phyloP scores from a whole-genome alignment of 805 yeast species.

The Barnettozyma sucrosica region DNA sequence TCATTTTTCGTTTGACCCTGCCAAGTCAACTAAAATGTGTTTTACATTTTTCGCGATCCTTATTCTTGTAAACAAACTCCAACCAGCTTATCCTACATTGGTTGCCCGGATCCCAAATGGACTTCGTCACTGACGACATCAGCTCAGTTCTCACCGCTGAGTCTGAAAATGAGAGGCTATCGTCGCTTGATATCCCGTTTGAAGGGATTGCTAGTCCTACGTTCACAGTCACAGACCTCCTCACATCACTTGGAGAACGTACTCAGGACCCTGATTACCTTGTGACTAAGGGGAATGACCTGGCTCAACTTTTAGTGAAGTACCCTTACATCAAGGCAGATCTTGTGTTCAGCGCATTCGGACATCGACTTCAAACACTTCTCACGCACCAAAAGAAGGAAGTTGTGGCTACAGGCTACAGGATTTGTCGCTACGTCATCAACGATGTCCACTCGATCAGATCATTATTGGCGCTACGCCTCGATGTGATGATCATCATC shows the following conservation, averaged over 20 bases:
- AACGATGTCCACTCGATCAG: constrained; percentile 48
- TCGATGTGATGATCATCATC: constrained; percentile 59
- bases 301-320: constrained; percentile 49
- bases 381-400: constrained; percentile 51
- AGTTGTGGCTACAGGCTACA: constrained; percentile 69
- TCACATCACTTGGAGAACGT: constrained; percentile 49
- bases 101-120: not conserved
- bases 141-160: not conserved
- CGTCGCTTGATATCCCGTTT: not conserved
- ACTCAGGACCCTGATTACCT: constrained; percentile 44
- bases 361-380: constrained; percentile 54
- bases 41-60: not conserved
- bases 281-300: constrained; percentile 58
- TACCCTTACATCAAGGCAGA: constrained; percentile 61
- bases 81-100: not conserved
- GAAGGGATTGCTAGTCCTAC: constrained; percentile 37
- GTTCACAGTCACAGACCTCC: constrained; percentile 57
- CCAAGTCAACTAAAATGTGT: no score
- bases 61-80: no score
- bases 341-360: constrained; percentile 50
- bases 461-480: constrained; percentile 45
- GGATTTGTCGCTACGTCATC: constrained; percentile 63
- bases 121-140: not conserved
- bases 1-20: no score
- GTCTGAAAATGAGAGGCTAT: not conserved